Percentiles rank a stretch among this genome's conserved stretches.
phyloP scores from a whole-genome alignment of 352 stramenopile species.

The Phytophthora niederhauseri region DNA sequence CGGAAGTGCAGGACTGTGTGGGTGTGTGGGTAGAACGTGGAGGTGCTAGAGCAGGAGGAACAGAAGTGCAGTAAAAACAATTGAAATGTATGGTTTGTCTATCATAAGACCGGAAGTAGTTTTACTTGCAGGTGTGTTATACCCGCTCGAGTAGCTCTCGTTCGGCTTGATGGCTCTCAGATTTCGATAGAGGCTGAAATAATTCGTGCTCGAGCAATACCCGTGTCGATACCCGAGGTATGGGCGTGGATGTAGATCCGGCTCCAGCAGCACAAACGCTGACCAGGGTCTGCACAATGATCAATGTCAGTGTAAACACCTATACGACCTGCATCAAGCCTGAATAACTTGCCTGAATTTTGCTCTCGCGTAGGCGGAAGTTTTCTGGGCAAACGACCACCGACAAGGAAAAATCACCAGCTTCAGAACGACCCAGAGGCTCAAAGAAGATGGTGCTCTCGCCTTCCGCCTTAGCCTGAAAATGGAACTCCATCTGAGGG shows the following conservation, averaged over 20 bases:
- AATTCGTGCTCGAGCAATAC: conserved; percentile 25
- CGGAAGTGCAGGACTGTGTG: conserved; percentile 2
- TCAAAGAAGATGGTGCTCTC: conserved; percentile 13
- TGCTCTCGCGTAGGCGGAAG: conserved; percentile 23
- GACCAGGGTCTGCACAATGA: conserved; percentile 11
- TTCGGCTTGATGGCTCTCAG: conserved; percentile 20
- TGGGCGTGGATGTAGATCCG: not conserved
- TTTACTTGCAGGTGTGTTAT: not conserved
- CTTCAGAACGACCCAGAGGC: not conserved
- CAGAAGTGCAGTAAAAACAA: conserved; percentile 6
- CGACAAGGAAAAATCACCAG: conserved; percentile 1
- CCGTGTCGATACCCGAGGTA: not conserved
- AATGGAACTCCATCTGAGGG: conserved; percentile 24
- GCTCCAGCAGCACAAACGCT: conserved; percentile 2
- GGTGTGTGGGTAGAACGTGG: not conserved
- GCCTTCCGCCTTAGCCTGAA: conserved; percentile 10
- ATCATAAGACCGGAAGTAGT: not conserved
- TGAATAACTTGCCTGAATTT: conserved; percentile 19
- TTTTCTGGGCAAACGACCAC: conserved; percentile 17
- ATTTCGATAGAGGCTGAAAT: conserved; percentile 24
- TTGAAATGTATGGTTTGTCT: not conserved
- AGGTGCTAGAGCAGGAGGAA: not conserved
- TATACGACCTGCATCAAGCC: not conserved
- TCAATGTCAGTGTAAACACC: not conserved
- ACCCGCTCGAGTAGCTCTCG: conserved; percentile 15